Base-by-base conservation (phyloP, 2,329 filamentous ascomycete species). In the Fusarium staphyleae region DNA sequence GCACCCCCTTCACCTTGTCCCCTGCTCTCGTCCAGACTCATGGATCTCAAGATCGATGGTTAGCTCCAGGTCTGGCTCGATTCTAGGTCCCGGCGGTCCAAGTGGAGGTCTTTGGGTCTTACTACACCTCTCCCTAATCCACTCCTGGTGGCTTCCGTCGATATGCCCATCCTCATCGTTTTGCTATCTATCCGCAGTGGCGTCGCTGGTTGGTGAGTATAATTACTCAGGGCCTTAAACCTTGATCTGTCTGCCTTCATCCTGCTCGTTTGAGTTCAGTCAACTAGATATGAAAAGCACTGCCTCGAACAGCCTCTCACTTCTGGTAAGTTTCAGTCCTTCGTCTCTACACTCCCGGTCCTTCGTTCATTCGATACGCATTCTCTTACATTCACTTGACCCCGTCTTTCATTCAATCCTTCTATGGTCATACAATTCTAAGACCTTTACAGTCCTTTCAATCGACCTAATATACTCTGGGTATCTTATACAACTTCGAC, bases 81-180 rank as follows among this genome's bases (percentile, higher is more conserved):
- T 40, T 40, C 50, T 40, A 51, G 57, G 33, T 54, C 50, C 33
- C 37, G 22, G 48, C 33, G 29, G 35, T 50, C 34, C 26, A 50
- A 29, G 28, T 53, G 42, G 46, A 44, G 52, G 22, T 22, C 19
- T 33, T 30, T 18, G 15, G 18, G 9, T 30, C 18, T 18, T 41
- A 15, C 16, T 30, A n/a, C n/a, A n/a, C n/a, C n/a, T 11, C 6
- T 55, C 28, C 16, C 18, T 35, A 30, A 50, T 57, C 47, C 49
- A 44, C 42, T 48, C 37, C 22, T 41, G 34, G 28, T 48, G 44
- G 46, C 34, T 59, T 54, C 44, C 45, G 26, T 63, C 50, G 46
- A 60, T 39, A 54, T 61, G 52, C 22, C 60, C 60, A 42, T 57
- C 52, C 37, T 54, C 41, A 35, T 52, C 34, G 47, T 46, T 39